Evolutionary conservation across 176 grass and related monocot genomes (phyloP), one percentile per base, ranked within the genome.

Genomic region (Zea mays): DNA sequence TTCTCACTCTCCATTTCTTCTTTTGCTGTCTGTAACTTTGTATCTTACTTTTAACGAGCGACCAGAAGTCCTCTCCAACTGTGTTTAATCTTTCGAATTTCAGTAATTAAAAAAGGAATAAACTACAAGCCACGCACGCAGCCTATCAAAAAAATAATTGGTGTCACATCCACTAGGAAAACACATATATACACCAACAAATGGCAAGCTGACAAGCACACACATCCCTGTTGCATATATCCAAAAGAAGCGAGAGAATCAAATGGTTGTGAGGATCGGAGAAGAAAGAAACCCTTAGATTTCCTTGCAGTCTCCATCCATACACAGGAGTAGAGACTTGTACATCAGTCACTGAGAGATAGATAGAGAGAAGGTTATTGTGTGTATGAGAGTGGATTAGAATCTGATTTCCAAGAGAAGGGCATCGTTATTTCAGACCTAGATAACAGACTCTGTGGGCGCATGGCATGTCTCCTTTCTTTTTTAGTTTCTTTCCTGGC

Each of bases 241-340:
- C 41, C 42, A 39, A 76, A 83, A 59, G 33, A 75, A 74, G 67
- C 5, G 1, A 36, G 57, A 40, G 12, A 82, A 58, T 76, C 4
- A 34, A 78, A 79, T 10, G 65, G 73, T 58, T 64, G 20, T 1
- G 55, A n/a, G 48, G 27, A 27, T 27, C 27, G 27, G 35, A 42
- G 2, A 10, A 11, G 8, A 17, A 5, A 42, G 17, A 82, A 86
- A 10, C 0, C 5, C 19, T 48, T 16, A 48, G 2, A 42, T 42
- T 78, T 72, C 65, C 64, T 34, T 67, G 59, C 54, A n/a, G 82
- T 61, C 74, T 77, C 61, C 40, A 73, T 66, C 73, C 59, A 78
- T 16, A 35, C 40, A 60, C 34, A 41, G 19, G 74, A 71, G 51
- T 73, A 74, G 19, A 66, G 7, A 7, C 43, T 74, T 82, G 60